Conservation (phyloP, 2,329 filamentous ascomycete species). For the Amphichorda felina region DNA sequence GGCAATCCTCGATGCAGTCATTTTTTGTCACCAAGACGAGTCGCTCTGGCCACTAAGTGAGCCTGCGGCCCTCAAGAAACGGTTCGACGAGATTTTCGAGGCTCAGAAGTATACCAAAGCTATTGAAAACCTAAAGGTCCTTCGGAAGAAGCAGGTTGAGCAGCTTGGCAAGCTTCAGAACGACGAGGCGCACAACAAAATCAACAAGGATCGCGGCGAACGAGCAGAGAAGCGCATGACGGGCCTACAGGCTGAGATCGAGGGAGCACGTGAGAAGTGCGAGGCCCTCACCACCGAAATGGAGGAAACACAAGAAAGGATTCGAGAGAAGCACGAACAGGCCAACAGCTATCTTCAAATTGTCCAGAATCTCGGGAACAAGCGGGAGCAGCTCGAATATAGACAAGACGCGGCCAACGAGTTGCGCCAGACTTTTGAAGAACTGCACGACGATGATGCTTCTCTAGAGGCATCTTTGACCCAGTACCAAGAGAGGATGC, state of each 20-base stretch:
- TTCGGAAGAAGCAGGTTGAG: constrained; percentile 73
- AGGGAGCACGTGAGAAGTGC: constrained; percentile 45
- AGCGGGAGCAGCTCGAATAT: constrained; percentile 61
- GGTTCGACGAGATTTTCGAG: constrained; percentile 96
- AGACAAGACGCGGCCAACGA: constrained; percentile 60
- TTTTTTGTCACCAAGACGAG: constrained; percentile 98
- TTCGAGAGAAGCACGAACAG: constrained; percentile 57
- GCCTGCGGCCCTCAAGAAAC: constrained; percentile 74
- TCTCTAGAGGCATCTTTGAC: constrained; percentile 60
- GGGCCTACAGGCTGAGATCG: constrained; percentile 55
- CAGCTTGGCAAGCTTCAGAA: constrained; percentile 62
- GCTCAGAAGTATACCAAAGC: constrained; percentile 95
- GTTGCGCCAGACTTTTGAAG: constrained; percentile 59
- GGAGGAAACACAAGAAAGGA: constrained; percentile 42
- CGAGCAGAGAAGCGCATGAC: constrained; percentile 54
- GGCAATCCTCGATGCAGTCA: constrained; percentile 85
- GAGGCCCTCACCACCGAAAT: constrained; percentile 48
- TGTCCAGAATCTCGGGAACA: constrained; percentile 63
- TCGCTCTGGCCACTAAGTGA: constrained; percentile 95
- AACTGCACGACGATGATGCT: constrained; percentile 68
- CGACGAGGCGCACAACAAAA: constrained; percentile 65
- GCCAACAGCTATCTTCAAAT: constrained; percentile 65
- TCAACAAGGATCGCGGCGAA: constrained; percentile 75
- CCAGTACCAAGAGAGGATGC: constrained; percentile 67
- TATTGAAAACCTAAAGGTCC: constrained; percentile 83